Evolutionary conservation across 441 rosid genomes (phyloP).

Genomic region (Gossypium gossypioides): DNA sequence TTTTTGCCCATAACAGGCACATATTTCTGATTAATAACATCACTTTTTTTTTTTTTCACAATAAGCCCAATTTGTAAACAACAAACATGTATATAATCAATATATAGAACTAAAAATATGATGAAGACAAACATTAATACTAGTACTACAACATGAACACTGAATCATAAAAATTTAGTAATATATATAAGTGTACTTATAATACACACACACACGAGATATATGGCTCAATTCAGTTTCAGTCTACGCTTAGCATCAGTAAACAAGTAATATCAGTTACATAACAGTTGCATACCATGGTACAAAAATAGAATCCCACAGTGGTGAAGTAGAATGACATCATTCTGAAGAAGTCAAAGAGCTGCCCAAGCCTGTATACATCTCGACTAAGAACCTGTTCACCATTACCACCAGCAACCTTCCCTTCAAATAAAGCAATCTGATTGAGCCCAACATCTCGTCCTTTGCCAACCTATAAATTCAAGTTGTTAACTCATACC

Average conservation of each 20-base stretch:
- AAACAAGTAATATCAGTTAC: slow-evolving; percentile 8
- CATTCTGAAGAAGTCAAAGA: slow-evolving; percentile 96
- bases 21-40: background rate
- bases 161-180: background rate
- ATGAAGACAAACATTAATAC: background rate
- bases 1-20: background rate
- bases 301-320: slow-evolving; percentile 90
- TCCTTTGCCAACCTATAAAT: slow-evolving; percentile 92
- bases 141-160: background rate
- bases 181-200: background rate
- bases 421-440: slow-evolving; percentile 97
- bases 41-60: background rate
- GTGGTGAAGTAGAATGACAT: slow-evolving; percentile 96
- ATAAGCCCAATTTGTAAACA: background rate
- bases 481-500: slow-evolving; percentile 14
- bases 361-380: slow-evolving; percentile 96
- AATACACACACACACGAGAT: background rate
- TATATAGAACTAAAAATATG: background rate
- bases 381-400: slow-evolving; percentile 99
- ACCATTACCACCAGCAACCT: slow-evolving; percentile 98
- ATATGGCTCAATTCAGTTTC: background rate
- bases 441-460: slow-evolving; percentile 99
- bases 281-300: slow-evolving; percentile 59
- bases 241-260: slow-evolving; percentile 1
- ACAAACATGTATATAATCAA: background rate